Evolutionary conservation across 73 alveolate genomes (phyloP).

Genomic region (Uronychia binucleata): DNA sequence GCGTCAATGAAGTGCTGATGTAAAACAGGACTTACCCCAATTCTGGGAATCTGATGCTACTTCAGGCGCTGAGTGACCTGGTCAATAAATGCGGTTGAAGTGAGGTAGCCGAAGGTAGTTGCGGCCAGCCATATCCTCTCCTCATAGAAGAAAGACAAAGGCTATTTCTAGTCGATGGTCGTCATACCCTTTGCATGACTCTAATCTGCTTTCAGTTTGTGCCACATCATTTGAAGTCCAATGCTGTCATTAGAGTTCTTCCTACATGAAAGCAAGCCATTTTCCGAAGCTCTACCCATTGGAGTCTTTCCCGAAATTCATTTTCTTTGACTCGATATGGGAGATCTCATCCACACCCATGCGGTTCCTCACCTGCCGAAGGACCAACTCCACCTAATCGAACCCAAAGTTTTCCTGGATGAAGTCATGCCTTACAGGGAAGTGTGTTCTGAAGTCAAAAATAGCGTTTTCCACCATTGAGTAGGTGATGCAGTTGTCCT

Average conservation of each 20-base stretch:
- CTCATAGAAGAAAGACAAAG: not conserved
- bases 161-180: too few species aligned
- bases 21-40: too few species aligned
- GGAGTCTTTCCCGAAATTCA: not conserved
- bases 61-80: too few species aligned
- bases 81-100: too few species aligned
- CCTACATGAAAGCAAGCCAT: conserved; percentile 33
- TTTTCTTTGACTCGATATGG: conserved; percentile 23
- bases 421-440: conserved; percentile 15
- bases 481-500: conserved; percentile 15
- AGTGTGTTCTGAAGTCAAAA: conserved; percentile 33
- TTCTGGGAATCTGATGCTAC: too few species aligned
- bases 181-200: too few species aligned
- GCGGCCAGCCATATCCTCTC: not conserved
- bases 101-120: not conserved
- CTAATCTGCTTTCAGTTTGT: not conserved
- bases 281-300: conserved; percentile 33
- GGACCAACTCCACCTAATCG: conserved; percentile 34
- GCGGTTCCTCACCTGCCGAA: conserved; percentile 34
- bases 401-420: conserved; percentile 24
- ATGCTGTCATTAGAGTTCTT: not conserved
- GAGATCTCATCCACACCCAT: conserved; percentile 45
- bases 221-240: not conserved
- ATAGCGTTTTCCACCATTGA: conserved; percentile 40
- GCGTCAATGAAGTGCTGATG: too few species aligned